Conservation (phyloP, 2,329 filamentous ascomycete species). For the Ophiostoma tasmaniense region DNA sequence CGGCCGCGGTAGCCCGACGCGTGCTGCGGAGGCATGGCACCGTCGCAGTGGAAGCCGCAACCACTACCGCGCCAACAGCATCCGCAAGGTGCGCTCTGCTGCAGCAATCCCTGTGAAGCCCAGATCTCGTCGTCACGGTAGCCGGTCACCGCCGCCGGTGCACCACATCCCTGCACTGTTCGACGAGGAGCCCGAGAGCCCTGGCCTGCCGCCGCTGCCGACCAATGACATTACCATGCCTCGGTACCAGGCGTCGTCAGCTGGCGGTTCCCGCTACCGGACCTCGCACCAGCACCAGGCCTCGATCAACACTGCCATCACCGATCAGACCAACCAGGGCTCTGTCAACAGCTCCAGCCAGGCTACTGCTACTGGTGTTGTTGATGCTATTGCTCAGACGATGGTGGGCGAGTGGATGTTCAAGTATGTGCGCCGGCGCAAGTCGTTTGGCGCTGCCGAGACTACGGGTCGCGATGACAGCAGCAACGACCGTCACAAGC, state of each 20-base stretch:
- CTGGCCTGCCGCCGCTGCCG: constrained; percentile 63
- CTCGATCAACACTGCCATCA: constrained; percentile 51
- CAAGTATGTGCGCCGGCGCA: constrained; percentile 79
- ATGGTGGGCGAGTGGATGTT: constrained; percentile 99
- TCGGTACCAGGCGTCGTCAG: constrained; percentile 33
- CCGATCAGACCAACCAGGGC: constrained; percentile 37
- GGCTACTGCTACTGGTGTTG: constrained; percentile 67
- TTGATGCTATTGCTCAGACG: constrained; percentile 93
- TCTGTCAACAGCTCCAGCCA: constrained; percentile 53
- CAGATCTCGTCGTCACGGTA: constrained; percentile 37
- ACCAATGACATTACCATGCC: constrained; percentile 61
- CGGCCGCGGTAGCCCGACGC: constrained; percentile 68
- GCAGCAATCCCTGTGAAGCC: constrained; percentile 54
- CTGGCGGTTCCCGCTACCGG: constrained; percentile 32
- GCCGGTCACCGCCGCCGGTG: constrained; percentile 49
- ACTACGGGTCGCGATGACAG: constrained; percentile 58
- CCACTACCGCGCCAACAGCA: constrained; percentile 51
- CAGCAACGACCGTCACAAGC: constrained; percentile 75
- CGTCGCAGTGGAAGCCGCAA: constrained; percentile 41
- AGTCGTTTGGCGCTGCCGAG: constrained; percentile 78
- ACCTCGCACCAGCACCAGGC: constrained; percentile 43
- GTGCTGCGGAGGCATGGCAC: constrained; percentile 39
- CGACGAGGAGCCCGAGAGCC: constrained; percentile 60
- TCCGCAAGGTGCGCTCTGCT: constrained; percentile 80
- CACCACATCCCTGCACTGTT: constrained; percentile 44